phyloP scores from a whole-genome alignment of 2,329 filamentous ascomycete genomes.

The Epichloe uncinata region DNA sequence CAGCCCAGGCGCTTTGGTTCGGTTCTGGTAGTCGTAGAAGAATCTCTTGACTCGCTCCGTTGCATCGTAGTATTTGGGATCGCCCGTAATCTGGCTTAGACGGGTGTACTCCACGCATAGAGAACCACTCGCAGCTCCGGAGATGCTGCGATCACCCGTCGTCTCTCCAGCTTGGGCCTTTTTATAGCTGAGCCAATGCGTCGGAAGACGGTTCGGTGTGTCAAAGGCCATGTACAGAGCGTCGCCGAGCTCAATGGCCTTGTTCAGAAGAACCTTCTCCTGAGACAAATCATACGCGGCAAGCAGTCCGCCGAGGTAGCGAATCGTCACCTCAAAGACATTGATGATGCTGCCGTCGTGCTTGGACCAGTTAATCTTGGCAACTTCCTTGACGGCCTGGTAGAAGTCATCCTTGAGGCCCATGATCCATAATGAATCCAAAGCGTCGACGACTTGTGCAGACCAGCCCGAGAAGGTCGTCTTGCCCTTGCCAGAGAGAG shows the following conservation, averaged over 20 bases:
- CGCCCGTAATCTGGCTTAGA: slow-evolving; percentile 57
- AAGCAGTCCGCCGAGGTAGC: slow-evolving; percentile 38
- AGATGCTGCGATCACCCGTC: slow-evolving; percentile 22
- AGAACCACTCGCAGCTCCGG: slow-evolving; percentile 42
- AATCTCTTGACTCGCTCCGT: slow-evolving; percentile 60
- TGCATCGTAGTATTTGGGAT: slow-evolving; percentile 64
- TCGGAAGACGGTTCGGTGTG: slow-evolving; percentile 39
- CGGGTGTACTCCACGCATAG: slow-evolving; percentile 64
- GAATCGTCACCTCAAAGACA: slow-evolving; percentile 50
- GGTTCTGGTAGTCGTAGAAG: slow-evolving; percentile 50
- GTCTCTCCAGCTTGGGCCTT: slow-evolving; percentile 26
- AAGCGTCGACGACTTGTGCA: slow-evolving; percentile 44
- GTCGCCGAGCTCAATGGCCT: slow-evolving; percentile 39
- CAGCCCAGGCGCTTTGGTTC: slow-evolving; percentile 56
- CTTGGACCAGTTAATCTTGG: slow-evolving; percentile 41
- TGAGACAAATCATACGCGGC: slow-evolving; percentile 38
- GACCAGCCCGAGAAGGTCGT: slow-evolving; percentile 41
- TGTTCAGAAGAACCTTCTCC: slow-evolving; percentile 32
- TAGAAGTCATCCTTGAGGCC: slow-evolving; percentile 42
- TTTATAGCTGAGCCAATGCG: slow-evolving; percentile 31
- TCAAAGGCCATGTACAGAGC: slow-evolving; percentile 41
- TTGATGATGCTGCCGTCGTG: slow-evolving; percentile 33
- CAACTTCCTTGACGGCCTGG: slow-evolving; percentile 33
- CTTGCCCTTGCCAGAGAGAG: slow-evolving; percentile 31
- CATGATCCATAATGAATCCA: slow-evolving; percentile 49